A percentile compares a stretch with the other conserved stretches of the same genome.
These are phyloP conservation scores for Colletotrichum truncatum DNA, from an alignment of 2,329 filamentous ascomycete genomes.

Conservation along the genomic window DNA sequence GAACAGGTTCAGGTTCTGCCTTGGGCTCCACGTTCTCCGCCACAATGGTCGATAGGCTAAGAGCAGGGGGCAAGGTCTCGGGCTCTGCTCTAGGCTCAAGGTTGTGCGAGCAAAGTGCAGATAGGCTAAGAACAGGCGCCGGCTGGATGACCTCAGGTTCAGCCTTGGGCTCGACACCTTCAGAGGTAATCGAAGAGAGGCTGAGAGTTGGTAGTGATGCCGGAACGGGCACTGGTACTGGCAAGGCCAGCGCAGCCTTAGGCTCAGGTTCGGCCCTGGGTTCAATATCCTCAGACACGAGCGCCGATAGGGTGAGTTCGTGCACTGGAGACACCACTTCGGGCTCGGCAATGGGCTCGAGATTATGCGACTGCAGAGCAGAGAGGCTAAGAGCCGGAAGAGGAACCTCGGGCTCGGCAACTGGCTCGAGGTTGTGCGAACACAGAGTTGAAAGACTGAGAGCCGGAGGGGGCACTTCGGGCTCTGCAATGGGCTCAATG, in stretches of 20 bases:
- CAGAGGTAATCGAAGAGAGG: constrained; percentile 41
- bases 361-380: constrained; percentile 36
- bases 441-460: constrained; percentile 36
- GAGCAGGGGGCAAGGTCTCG: constrained; percentile 36
- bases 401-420: constrained; percentile 33
- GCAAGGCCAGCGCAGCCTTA: constrained; percentile 28
- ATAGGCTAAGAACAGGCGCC: constrained; percentile 31
- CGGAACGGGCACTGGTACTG: constrained; percentile 29
- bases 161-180: constrained; percentile 47
- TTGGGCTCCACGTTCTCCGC: constrained; percentile 42
- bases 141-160: constrained; percentile 35
- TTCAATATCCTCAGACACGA: constrained; percentile 43
- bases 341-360: constrained; percentile 41
- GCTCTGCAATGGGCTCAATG: constrained; percentile 39
- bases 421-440: constrained; percentile 38
- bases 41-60: constrained; percentile 42
- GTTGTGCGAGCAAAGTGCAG: constrained; percentile 25
- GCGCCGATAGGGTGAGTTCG: constrained; percentile 40
- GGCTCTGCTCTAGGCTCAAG: constrained; percentile 35
- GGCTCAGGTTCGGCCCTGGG: constrained; percentile 40
- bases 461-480: constrained; percentile 30
- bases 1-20: constrained; percentile 34
- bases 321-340: constrained; percentile 37
- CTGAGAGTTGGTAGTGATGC: constrained; percentile 35
- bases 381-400: constrained; percentile 45